Conservation (phyloP, 768 basidiomycete genomes). For the Suillus sp. region DNA sequence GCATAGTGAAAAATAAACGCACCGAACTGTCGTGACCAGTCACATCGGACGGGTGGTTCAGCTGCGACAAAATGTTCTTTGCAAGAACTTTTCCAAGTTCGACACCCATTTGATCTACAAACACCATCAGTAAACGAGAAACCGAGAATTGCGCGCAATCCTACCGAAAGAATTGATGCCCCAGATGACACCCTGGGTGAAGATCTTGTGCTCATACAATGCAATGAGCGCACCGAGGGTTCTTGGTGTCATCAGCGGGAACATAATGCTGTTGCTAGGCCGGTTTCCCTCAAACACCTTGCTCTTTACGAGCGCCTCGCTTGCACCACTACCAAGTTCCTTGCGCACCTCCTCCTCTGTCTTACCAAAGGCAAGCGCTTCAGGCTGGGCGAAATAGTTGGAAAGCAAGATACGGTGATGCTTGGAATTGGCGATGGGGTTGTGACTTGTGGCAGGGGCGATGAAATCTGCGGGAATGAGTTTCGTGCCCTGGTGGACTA, state of each 20-base stretch:
- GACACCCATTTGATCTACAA: constrained; percentile 96
- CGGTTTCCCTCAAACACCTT: constrained; percentile 99
- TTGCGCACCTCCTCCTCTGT: constrained; percentile 81
- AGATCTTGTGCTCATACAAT: constrained; percentile 98
- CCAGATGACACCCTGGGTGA: constrained; percentile 96
- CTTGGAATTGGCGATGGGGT: constrained; percentile 83
- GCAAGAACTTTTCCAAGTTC: constrained; percentile 97
- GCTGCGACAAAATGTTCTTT: constrained; percentile 91
- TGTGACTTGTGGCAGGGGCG: constrained; percentile 86
- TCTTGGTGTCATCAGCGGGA: constrained; percentile 89
- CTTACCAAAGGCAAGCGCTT: constrained; percentile 98
- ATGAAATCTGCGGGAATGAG: constrained; percentile 91
- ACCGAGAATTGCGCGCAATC: constrained; percentile 18
- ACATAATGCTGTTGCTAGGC: constrained; percentile 95
- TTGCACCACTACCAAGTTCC: constrained; percentile 70
- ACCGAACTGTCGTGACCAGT: constrained; percentile 87
- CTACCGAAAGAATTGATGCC: constrained; percentile 97
- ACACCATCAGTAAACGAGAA: constrained; percentile 1
- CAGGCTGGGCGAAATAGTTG: constrained; percentile 98
- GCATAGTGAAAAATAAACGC: constrained; percentile 18
- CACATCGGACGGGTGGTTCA: constrained; percentile 77
- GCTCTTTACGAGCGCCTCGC: constrained; percentile 87
- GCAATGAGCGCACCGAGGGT: constrained; percentile 88
- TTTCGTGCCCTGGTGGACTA: constrained; percentile 93
- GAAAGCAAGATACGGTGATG: constrained; percentile 97